A percentile compares a stretch with the other conserved stretches of the same genome.
Evolutionary conservation across 768 basidiomycete species (phyloP).

Genomic region (Rhizopogon rudus): DNA sequence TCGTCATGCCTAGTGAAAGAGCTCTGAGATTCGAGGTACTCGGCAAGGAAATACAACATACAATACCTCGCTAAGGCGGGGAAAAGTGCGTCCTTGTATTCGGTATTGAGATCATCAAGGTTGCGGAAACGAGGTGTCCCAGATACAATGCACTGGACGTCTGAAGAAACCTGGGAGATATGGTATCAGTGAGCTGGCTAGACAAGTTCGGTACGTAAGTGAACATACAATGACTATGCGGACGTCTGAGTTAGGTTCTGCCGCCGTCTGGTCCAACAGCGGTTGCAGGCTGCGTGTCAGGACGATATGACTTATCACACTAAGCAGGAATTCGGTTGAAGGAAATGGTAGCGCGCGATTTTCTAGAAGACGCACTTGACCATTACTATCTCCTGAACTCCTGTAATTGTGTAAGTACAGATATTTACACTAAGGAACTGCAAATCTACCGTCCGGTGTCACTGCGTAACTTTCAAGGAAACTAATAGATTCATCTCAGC

Average conservation of each 20-base stretch:
- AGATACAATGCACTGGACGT: conserved; percentile 16
- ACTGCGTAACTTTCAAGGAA: conserved; percentile 13
- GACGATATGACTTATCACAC: conserved; percentile 51
- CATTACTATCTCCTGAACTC: conserved; percentile 33
- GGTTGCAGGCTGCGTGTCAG: conserved; percentile 53
- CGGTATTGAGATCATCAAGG: conserved; percentile 31
- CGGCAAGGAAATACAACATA: conserved; percentile 5
- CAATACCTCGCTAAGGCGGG: conserved; percentile 27
- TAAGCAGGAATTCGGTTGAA: conserved; percentile 9
- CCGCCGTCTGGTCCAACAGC: conserved; percentile 44
- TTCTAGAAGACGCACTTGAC: conserved; percentile 34
- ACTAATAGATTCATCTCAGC: conserved; percentile 10
- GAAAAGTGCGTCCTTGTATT: conserved; percentile 20
- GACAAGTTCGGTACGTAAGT: neutral
- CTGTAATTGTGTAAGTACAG: conserved; percentile 14
- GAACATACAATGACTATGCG: conserved; percentile 51
- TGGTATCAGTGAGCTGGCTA: neutral
- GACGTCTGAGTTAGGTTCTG: conserved; percentile 47
- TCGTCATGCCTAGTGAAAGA: conserved; percentile 36
- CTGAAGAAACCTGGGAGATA: conserved; percentile 28
- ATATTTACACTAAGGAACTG: no score
- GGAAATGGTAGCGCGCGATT: neutral
- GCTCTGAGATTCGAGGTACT: neutral
- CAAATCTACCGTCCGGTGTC: conserved; percentile 22
- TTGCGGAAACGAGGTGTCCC: conserved; percentile 21